A percentile compares a stretch with the other conserved stretches of the same genome.
phyloP scores from a whole-genome alignment of 257 asterid genomes.

The Scutellaria barbata region DNA sequence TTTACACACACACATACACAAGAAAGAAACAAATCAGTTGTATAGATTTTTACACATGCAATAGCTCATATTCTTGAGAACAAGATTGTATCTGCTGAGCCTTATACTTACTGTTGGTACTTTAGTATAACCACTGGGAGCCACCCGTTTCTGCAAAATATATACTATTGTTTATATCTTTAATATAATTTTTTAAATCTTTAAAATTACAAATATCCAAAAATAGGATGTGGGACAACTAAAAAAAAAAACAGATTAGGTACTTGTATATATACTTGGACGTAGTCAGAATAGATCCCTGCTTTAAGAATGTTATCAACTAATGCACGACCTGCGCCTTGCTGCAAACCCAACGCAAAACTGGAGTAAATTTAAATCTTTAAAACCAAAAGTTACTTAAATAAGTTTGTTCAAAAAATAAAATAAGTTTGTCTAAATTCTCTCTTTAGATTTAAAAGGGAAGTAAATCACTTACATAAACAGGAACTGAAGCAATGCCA shows the following conservation, averaged over 20 bases:
- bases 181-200: too few relatives aligned
- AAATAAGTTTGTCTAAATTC: too few relatives aligned
- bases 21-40: too few relatives aligned
- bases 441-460: too few relatives aligned
- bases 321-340: slow-evolving; percentile 82
- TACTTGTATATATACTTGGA: slow-evolving; percentile 59
- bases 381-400: neutral
- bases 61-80: too few relatives aligned
- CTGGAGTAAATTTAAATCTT: too few relatives aligned
- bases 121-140: slow-evolving; percentile 96
- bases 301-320: slow-evolving; percentile 70
- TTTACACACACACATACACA: too few relatives aligned
- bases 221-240: too few relatives aligned
- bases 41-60: too few relatives aligned
- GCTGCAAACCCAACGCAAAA: neutral
- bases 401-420: slow-evolving; percentile 58
- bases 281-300: slow-evolving; percentile 77
- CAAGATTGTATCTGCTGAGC: too few relatives aligned
- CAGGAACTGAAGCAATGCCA: slow-evolving; percentile 97
- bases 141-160: slow-evolving; percentile 81
- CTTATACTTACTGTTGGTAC: slow-evolving; percentile 74
- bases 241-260: neutral
- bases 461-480: slow-evolving; percentile 48
- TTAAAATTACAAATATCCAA: too few relatives aligned
- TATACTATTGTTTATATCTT: neutral